Conservation (phyloP, 495 filamentous ascomycete species). For the Neurospora sp. region DNA sequence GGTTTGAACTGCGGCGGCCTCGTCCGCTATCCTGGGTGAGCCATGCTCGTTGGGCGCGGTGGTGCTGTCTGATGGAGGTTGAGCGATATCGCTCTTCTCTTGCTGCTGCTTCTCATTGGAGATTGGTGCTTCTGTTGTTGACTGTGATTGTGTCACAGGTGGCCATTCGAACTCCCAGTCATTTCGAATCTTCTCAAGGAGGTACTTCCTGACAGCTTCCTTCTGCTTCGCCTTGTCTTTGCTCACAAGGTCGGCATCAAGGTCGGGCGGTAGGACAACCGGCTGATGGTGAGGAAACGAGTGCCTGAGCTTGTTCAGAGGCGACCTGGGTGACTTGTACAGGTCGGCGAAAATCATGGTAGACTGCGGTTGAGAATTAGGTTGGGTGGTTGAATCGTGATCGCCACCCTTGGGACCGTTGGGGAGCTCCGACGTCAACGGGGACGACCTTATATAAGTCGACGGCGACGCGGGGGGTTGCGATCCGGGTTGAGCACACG, state of each 20-base stretch:
- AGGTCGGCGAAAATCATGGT: conserved; percentile 31
- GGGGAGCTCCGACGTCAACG: conserved; percentile 3
- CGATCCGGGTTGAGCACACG: conserved; percentile 11
- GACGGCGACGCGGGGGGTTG: conserved; percentile 5
- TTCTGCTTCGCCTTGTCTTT: conserved; percentile 45
- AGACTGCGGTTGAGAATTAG: background rate
- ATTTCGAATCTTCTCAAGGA: conserved; percentile 44
- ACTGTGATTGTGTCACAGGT: conserved; percentile 4
- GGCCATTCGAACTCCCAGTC: conserved; percentile 49
- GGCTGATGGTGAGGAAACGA: conserved; percentile 17
- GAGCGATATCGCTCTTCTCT: background rate
- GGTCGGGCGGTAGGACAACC: conserved; percentile 18
- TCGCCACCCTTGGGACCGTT: conserved; percentile 13
- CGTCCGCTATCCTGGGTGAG: background rate
- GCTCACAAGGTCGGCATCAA: conserved; percentile 44
- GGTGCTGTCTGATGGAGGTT: background rate
- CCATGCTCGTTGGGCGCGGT: background rate
- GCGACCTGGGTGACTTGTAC: conserved; percentile 26
- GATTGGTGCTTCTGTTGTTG: background rate
- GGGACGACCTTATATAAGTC: conserved; percentile 16
- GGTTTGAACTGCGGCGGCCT: background rate
- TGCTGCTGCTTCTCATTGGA: background rate
- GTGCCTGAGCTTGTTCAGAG: conserved; percentile 30
- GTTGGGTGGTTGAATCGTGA: background rate
- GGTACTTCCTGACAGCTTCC: conserved; percentile 39